Evolutionary conservation across 2,329 filamentous ascomycete species (phyloP).

Genomic region (Arthroderma uncinatum): DNA sequence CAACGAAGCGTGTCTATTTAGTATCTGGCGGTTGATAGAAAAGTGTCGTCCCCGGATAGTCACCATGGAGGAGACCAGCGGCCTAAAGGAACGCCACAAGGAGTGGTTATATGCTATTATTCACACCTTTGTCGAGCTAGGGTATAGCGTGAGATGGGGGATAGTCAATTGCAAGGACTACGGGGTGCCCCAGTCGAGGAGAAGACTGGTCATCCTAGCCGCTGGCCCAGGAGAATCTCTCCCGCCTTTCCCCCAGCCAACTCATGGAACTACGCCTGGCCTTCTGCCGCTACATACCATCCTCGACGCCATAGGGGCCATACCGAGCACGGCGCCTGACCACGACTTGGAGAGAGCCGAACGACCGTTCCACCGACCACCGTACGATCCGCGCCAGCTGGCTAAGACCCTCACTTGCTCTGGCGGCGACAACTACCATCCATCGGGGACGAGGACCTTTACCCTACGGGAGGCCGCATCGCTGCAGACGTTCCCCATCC

Average conservation of each 20-base stretch:
- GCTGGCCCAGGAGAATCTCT: conserved; percentile 57
- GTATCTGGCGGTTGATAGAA: conserved; percentile 43
- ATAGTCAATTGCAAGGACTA: conserved; percentile 43
- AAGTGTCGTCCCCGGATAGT: conserved; percentile 54
- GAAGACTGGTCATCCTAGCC: conserved; percentile 43
- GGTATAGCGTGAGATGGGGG: conserved; percentile 62
- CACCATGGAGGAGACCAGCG: conserved; percentile 70
- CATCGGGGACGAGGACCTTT: conserved; percentile 50
- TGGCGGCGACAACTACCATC: conserved; percentile 55
- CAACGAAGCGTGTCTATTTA: conserved; percentile 50
- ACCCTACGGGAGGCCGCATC: conserved; percentile 57
- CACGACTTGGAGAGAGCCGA: conserved; percentile 29
- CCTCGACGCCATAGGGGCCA: conserved; percentile 29
- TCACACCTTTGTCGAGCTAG: conserved; percentile 50
- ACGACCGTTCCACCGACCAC: conserved; percentile 20
- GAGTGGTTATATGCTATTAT: conserved; percentile 51
- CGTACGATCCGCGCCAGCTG: conserved; percentile 42
- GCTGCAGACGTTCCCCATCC: conserved; percentile 56
- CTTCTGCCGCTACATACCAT: conserved; percentile 34
- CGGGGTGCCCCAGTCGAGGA: conserved; percentile 40
- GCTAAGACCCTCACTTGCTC: conserved; percentile 52
- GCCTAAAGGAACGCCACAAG: conserved; percentile 47
- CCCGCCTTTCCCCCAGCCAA: conserved; percentile 53
- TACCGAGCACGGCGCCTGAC: conserved; percentile 32
- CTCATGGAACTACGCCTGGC: conserved; percentile 38